Base-by-base conservation (phyloP, 306 rosid genomes). In the Pterocarpus macrocarpus region DNA sequence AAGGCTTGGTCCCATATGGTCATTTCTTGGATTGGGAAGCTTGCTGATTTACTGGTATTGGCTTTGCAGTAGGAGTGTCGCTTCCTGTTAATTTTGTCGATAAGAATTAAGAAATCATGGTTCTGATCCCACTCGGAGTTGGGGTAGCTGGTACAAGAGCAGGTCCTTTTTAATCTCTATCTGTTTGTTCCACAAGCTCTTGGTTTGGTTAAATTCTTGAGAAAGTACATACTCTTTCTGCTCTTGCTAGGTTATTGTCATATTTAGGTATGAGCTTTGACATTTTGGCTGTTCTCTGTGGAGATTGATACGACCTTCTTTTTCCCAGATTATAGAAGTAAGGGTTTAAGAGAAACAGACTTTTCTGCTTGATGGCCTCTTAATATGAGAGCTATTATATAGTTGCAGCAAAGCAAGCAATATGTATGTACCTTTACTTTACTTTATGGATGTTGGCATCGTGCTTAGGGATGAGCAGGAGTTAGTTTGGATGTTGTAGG, bases 121-220 rank as follows among this genome's bases (percentile, higher is more conserved):
- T 8, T 77, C 30, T 52, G 13, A 55, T 71, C 62, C 77, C 33
- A n/a, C 33, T 75, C 10, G 77, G 55, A 47, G 53, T 68, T 16
- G 56, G 77, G 66, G 35, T 67, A 16, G 70, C 57, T 56, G 36
- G 64, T 15, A 75, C 7, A 5, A 15, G 55, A 13, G 17, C 34
- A 4, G 39, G 15, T 55, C 12, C 15, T 8, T 12, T 55, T 12
- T 55, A 30, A 76, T 50, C 22, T 5, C 71, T 74, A 69, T 34
- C 5, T 53, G 66, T 70, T 50, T 52, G 50, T 45, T 58, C 32
- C 63, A 58, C 32, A 57, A 56, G 56, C 77, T 63, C 34, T 7
- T 57, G 56, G 63, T 49, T 64, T 71, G 69, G 77, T 71, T 76
- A 58, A 64, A 58, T 77, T 58, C 39, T 81, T 59, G 30, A 77